A percentile compares a stretch with the other conserved stretches of the same genome.
Conservation (phyloP, 2,329 filamentous ascomycete genomes). For the Trichoderma pleuroti region DNA sequence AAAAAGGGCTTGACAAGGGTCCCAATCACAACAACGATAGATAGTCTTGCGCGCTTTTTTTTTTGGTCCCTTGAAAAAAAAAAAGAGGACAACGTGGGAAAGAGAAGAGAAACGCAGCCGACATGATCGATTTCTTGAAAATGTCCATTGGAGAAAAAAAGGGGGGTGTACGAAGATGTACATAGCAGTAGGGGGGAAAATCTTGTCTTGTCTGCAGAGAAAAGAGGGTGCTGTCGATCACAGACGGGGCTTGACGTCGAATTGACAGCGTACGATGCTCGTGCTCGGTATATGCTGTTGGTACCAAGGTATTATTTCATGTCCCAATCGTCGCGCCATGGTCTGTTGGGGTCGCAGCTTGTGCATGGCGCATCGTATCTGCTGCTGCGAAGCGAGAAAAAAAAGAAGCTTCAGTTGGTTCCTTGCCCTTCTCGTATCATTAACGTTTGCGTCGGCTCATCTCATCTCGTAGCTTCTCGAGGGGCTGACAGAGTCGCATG, state of each 20-base stretch:
- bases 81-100: background rate
- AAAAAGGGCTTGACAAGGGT: background rate
- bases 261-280: no score
- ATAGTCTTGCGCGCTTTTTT: background rate
- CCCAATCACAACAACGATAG: background rate
- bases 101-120: background rate
- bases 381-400: background rate
- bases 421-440: background rate
- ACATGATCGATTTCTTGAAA: background rate
- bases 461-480: background rate
- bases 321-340: no score
- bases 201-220: background rate
- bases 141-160: background rate
- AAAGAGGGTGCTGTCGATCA: constrained; percentile 13
- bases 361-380: background rate
- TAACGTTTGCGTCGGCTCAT: background rate
- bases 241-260: background rate
- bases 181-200: background rate
- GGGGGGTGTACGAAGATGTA: background rate
- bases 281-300: no score
- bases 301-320: no score
- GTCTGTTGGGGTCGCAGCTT: background rate
- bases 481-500: background rate
- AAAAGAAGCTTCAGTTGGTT: background rate
- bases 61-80: background rate